Base-by-base conservation (phyloP, 305 asterid genomes). In the Euphrasia arctica region DNA sequence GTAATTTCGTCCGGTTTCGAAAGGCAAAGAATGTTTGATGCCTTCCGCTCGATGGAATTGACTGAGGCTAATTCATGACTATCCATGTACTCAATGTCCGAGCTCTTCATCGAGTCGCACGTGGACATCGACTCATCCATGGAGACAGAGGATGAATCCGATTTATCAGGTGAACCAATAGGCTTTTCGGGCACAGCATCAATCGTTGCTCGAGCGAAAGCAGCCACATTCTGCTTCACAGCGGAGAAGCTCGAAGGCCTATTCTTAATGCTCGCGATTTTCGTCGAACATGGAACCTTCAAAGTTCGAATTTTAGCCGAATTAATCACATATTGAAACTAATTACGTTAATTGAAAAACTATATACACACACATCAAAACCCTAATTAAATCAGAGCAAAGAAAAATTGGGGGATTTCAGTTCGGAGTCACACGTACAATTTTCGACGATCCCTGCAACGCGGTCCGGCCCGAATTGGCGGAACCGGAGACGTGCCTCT, bases 81-180 rank as follows among this genome's bases (percentile, higher is more conserved):
- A 66, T 93, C 99, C 76, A 90, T 76, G 58, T 93, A 90, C 65
- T 90, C 99, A 22, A 93, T 77, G 13, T 88, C 95, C 0, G 96
- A 95, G 56, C 97, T 93, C 48, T 87, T 84, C 79, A 93, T 67
- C 43, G 96, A 84, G 73, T 88, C 95, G 58, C 92, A 85, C 28
- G 82, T 83, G 32, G 99, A 88, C 92, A 83, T 90, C 4, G 97
- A 83, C 69, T 90, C 98, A 66, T 90, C 98, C 95, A 90, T 85
- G 27, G 98, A 90, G 47, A 78, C 78, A 11, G 88, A 80, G 28
- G 71, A 70, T 11, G 83, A 80, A 57, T 88, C 96, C 9, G 95
- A 88, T 31, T 78, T 73, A 60, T 78, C 69, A 0, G 89, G 93
- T 58, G 87, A 82, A 12, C 62, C 70, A 15, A 48, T 68, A 49